These are phyloP conservation scores for Diospyros kaki DNA, from an alignment of 148 eudicot genomes.

Conservation along the genomic window DNA sequence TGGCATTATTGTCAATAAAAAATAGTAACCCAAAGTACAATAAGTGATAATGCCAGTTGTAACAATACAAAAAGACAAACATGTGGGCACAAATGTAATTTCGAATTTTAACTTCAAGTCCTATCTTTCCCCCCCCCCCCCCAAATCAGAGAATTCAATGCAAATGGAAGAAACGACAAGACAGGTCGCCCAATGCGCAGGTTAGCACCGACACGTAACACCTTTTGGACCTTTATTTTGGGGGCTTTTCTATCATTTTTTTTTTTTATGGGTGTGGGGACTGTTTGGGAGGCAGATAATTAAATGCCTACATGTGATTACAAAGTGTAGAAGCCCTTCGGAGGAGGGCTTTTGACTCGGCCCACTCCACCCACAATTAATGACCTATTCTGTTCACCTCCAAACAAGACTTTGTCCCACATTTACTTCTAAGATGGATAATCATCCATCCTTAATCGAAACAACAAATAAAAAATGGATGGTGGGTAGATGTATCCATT, in stretches of 20 bases:
- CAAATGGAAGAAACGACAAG: not conserved
- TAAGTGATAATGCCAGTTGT: too few relatives aligned
- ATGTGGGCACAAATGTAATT: too few relatives aligned
- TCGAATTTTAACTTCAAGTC: too few relatives aligned
- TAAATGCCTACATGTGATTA: conserved; percentile 14
- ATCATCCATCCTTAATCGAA: not conserved
- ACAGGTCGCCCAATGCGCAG: not conserved
- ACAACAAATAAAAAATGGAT: not conserved
- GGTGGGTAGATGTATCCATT: not conserved
- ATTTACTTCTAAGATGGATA: not conserved
- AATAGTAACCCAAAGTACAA: too few relatives aligned
- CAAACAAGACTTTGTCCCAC: not conserved
- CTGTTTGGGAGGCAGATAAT: conserved; percentile 10
- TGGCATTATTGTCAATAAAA: too few relatives aligned
- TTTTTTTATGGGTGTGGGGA: not conserved
- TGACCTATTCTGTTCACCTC: not conserved
- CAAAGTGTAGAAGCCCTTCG: not conserved
- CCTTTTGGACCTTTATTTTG: conserved; percentile 3
- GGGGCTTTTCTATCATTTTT: too few relatives aligned
- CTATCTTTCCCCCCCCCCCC: too few relatives aligned
- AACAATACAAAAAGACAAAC: too few relatives aligned
- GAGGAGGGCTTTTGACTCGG: not conserved
- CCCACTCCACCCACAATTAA: not conserved
- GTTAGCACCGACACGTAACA: not conserved
- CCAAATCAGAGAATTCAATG: not conserved